These are phyloP conservation scores for Candida railenensis DNA, from an alignment of 805 yeast genomes.

Conservation along the genomic window DNA sequence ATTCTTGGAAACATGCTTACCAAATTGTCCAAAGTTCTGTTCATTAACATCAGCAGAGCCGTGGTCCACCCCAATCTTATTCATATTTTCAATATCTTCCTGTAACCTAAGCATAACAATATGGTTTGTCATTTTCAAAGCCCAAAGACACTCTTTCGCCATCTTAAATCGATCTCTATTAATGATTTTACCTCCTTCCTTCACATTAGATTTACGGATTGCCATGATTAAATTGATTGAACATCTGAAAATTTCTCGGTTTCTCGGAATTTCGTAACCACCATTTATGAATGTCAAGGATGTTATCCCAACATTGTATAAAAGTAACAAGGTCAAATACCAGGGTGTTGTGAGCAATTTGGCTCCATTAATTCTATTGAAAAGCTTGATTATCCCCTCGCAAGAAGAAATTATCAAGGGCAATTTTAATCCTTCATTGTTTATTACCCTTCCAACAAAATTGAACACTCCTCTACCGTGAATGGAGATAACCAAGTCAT, in stretches of 20 bases:
- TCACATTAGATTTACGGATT: conserved; percentile 29
- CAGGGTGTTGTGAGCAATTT: conserved; percentile 45
- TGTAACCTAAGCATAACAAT: conserved; percentile 46
- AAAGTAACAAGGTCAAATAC: conserved; percentile 46
- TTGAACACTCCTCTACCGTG: conserved; percentile 36
- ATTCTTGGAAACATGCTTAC: conserved; percentile 12
- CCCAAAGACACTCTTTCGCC: conserved; percentile 66
- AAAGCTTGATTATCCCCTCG: conserved; percentile 26
- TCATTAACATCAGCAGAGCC: conserved; percentile 52
- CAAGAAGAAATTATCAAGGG: conserved; percentile 30
- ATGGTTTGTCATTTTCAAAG: conserved; percentile 53
- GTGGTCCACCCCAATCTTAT: conserved; percentile 48
- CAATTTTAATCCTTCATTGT: conserved; percentile 29
- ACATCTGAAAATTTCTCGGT: conserved; percentile 22
- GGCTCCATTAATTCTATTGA: conserved; percentile 26
- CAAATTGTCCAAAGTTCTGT: conserved; percentile 48
- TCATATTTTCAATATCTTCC: conserved; percentile 37
- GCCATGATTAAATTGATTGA: conserved; percentile 21
- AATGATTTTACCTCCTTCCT: conserved; percentile 27
- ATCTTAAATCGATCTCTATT: conserved; percentile 41
- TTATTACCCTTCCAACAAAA: conserved; percentile 30
- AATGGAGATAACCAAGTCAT: conserved; percentile 33
- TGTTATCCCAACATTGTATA: conserved; percentile 45
- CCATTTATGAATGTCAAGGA: conserved; percentile 42
- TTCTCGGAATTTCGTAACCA: conserved; percentile 30